Evolutionary conservation across 371 early-diverging fungal genomes (phyloP).

Genomic region (Apophysomyces trapeziformis): DNA sequence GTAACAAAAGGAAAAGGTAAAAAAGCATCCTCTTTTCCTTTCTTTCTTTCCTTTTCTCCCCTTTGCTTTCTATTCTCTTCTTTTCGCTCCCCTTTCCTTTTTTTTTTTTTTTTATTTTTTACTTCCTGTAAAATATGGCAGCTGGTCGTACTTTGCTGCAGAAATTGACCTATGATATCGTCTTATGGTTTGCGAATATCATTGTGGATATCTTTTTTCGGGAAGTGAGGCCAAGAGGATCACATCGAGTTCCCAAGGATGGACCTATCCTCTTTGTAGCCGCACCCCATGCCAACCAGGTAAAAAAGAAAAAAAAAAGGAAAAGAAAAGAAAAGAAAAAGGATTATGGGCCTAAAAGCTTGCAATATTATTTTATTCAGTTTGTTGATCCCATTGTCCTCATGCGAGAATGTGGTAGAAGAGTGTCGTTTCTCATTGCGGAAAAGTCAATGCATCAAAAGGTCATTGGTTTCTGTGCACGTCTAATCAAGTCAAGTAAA

Average conservation of each 20-base stretch:
- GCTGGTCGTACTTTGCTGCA: not conserved
- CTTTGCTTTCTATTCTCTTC: slow-evolving; percentile 9
- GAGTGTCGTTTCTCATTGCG: slow-evolving; percentile 83
- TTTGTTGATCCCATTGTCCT: slow-evolving; percentile 92
- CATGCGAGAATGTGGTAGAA: slow-evolving; percentile 73
- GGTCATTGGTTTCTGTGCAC: slow-evolving; percentile 80
- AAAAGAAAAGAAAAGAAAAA: too few relatives aligned
- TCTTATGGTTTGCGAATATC: slow-evolving; percentile 56
- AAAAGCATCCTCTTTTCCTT: slow-evolving; percentile 1
- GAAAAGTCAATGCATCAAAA: slow-evolving; percentile 84
- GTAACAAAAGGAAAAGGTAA: not conserved
- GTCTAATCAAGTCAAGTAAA: slow-evolving; percentile 68
- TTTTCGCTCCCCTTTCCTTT: not conserved
- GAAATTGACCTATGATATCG: slow-evolving; percentile 48
- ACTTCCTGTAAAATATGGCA: not conserved
- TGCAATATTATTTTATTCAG: slow-evolving; percentile 28
- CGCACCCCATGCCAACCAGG: slow-evolving; percentile 95
- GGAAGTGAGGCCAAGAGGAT: slow-evolving; percentile 83
- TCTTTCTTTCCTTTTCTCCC: not conserved
- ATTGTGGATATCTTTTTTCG: slow-evolving; percentile 82
- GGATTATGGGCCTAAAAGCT: too few relatives aligned
- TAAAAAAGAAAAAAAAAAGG: not conserved
- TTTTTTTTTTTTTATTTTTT: slow-evolving; percentile 4
- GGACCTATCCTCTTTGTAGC: slow-evolving; percentile 93
- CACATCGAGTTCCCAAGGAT: slow-evolving; percentile 80